Evolutionary conservation across 768 basidiomycete genomes (phyloP).

Genomic region (Sporobolomyces pararoseus): DNA sequence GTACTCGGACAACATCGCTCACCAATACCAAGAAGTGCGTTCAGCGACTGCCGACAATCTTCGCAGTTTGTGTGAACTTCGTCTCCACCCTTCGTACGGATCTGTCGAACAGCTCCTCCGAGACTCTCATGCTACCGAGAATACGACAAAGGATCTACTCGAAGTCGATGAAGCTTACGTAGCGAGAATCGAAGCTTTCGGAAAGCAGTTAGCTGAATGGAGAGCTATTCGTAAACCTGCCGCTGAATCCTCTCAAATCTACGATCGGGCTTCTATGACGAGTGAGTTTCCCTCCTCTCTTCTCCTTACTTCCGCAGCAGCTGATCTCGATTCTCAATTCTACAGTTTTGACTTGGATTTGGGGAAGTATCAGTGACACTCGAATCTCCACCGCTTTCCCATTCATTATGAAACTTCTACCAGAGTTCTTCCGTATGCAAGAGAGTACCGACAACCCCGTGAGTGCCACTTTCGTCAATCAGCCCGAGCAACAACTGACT

Average conservation of each 20-base stretch:
- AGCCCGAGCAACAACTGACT: not conserved
- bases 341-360: slow-evolving; percentile 45
- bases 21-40: slow-evolving; percentile 54
- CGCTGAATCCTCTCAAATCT: slow-evolving; percentile 41
- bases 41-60: slow-evolving; percentile 50
- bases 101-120: slow-evolving; percentile 42
- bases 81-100: slow-evolving; percentile 44
- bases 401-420: slow-evolving; percentile 43
- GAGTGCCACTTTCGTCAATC: not conserved
- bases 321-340: not conserved
- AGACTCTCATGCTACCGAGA: slow-evolving; percentile 27
- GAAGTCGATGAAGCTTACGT: slow-evolving; percentile 41
- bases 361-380: slow-evolving; percentile 40
- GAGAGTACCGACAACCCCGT: slow-evolving; percentile 50
- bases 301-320: not conserved
- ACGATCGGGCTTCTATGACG: slow-evolving; percentile 45
- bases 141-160: slow-evolving; percentile 31
- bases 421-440: slow-evolving; percentile 49
- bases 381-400: slow-evolving; percentile 42
- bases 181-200: slow-evolving; percentile 39
- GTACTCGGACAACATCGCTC: slow-evolving; percentile 28
- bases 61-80: slow-evolving; percentile 40
- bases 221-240: slow-evolving; percentile 41
- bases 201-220: slow-evolving; percentile 32
- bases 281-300: slow-evolving; percentile 6